Percentiles rank a stretch among this genome's conserved stretches.
phyloP scores from a whole-genome alignment of 495 filamentous ascomycete genomes.

The Aspergillus heteromorphus region DNA sequence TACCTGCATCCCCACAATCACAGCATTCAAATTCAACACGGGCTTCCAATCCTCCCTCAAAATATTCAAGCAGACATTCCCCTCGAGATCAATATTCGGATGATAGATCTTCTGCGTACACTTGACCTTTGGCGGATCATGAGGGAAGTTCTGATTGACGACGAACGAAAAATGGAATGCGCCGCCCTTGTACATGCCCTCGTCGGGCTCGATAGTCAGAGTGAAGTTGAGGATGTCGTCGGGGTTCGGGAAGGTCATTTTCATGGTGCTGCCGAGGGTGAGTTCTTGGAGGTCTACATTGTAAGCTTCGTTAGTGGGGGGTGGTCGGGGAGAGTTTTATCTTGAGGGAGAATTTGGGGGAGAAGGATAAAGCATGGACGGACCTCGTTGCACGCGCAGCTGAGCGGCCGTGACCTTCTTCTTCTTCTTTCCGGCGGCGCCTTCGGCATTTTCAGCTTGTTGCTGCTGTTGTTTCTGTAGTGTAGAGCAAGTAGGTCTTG shows the following conservation, averaged over 20 bases:
- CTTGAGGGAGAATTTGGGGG: not conserved
- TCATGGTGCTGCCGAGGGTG: constrained; percentile 85
- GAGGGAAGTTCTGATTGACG: constrained; percentile 92
- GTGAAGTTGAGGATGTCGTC: constrained; percentile 97
- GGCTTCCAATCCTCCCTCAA: constrained; percentile 98
- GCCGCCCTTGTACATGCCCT: constrained; percentile 95
- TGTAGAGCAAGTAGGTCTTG: too few species aligned
- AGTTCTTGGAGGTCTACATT: constrained; percentile 82
- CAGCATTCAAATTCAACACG: constrained; percentile 91
- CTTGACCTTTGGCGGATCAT: constrained; percentile 96
- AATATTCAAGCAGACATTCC: constrained; percentile 97
- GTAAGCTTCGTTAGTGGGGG: not conserved
- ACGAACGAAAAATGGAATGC: constrained; percentile 84
- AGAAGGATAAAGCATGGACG: constrained; percentile 2
- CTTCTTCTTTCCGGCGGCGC: constrained; percentile 74
- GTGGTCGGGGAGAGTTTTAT: not conserved
- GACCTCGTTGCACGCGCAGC: constrained; percentile 94
- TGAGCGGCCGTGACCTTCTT: constrained; percentile 98
- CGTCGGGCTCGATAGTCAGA: constrained; percentile 89
- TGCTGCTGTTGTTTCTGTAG: constrained; percentile 87
- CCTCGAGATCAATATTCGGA: constrained; percentile 96
- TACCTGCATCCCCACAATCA: constrained; percentile 91
- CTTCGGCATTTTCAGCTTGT: constrained; percentile 83
- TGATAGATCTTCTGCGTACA: constrained; percentile 99
- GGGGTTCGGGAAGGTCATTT: constrained; percentile 84